Percentiles rank a stretch among this genome's conserved stretches.
phyloP scores from a whole-genome alignment of 2,329 filamentous ascomycete genomes.

The Aspergillus melleus region DNA sequence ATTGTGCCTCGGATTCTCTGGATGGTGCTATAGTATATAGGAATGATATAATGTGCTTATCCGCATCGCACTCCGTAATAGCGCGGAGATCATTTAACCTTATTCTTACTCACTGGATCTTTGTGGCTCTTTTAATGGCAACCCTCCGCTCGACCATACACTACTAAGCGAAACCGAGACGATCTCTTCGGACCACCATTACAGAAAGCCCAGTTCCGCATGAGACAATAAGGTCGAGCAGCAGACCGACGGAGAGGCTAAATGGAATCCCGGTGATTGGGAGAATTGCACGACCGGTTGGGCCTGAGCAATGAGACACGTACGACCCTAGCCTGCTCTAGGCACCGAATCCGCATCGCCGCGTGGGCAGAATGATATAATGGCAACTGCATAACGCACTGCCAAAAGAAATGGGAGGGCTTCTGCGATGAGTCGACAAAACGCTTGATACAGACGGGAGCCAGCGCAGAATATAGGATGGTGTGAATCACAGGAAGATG shows the following conservation, averaged over 20 bases:
- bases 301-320: slow-evolving; percentile 5
- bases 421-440: not conserved
- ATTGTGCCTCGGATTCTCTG: not conserved
- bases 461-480: not conserved
- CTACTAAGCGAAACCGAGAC: slow-evolving; percentile 46
- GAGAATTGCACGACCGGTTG: not conserved
- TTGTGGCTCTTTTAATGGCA: no score
- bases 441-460: slow-evolving; percentile 3
- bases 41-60: no score
- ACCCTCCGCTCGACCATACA: slow-evolving; percentile 29
- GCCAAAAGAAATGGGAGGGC: slow-evolving; percentile 6
- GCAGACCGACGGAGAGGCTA: slow-evolving; percentile 6
- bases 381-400: slow-evolving; percentile 12
- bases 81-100: no score
- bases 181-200: slow-evolving; percentile 39
- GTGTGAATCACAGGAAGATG: not conserved
- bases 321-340: slow-evolving; percentile 8
- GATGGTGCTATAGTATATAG: no score
- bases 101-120: no score
- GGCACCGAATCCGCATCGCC: slow-evolving; percentile 8
- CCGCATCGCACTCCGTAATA: no score
- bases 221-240: slow-evolving; percentile 3
- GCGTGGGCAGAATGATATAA: slow-evolving; percentile 8
- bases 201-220: slow-evolving; percentile 30
- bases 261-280: not conserved